Percentiles rank a stretch among this genome's conserved stretches.
These are phyloP conservation scores for Picea glauca DNA, from an alignment of 75 land plant species.

Conservation along the genomic window DNA sequence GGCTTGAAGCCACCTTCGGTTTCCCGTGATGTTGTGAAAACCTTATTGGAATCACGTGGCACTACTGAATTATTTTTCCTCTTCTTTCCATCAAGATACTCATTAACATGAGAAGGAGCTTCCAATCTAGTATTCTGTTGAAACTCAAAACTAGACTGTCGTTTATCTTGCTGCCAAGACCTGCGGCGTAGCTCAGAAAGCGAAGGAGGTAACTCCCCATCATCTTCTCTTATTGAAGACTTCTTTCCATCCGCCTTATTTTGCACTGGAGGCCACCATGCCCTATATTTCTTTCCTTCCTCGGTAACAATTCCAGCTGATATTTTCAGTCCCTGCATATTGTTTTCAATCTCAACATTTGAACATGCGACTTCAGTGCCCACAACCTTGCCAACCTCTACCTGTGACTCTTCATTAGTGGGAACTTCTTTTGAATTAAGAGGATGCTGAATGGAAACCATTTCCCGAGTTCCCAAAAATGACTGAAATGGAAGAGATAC, in stretches of 20 bases:
- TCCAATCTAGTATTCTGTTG: neutral
- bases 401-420: neutral
- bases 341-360: no score
- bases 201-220: neutral
- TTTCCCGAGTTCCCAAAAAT: conserved; percentile 14
- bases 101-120: neutral
- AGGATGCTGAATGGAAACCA: neutral
- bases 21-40: neutral
- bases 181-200: neutral
- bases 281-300: conserved; percentile 3
- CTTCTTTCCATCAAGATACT: neutral
- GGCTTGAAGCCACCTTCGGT: conserved; percentile 25
- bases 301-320: neutral
- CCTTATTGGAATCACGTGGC: neutral
- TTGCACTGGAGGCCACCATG: conserved; percentile 5
- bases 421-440: neutral
- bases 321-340: neutral
- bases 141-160: neutral
- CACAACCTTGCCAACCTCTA: neutral
- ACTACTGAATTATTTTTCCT: neutral
- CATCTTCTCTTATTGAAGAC: neutral
- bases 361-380: no score
- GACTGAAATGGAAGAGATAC: conserved; percentile 53
- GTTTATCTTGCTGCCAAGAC: neutral
- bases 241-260: neutral